Conservation (phyloP, 495 filamentous ascomycete genomes). For the Aspergillus baeticus region DNA sequence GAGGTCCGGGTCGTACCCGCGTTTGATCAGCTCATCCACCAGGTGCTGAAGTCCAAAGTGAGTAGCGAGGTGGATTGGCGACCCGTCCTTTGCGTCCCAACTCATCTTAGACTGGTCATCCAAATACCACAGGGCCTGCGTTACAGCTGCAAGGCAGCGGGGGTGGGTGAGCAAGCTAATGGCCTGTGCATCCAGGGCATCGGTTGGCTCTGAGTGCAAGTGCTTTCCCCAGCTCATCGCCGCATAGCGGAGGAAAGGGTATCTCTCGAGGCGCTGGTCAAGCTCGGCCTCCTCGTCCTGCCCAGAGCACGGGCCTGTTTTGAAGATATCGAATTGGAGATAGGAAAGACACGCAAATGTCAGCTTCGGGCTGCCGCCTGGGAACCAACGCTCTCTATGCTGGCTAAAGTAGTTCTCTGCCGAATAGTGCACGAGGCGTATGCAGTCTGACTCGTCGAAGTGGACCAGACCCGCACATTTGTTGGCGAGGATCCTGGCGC, state of each 20-base stretch:
- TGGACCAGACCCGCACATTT: conserved; percentile 13
- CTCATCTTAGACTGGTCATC: not conserved
- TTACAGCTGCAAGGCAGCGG: not conserved
- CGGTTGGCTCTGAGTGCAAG: not conserved
- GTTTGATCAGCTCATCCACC: not conserved
- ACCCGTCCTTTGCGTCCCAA: conserved; percentile 10
- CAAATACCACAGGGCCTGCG: conserved; percentile 8
- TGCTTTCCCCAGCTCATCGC: conserved; percentile 9
- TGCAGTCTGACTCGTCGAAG: conserved; percentile 8
- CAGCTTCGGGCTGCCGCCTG: not conserved
- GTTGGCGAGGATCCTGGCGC: conserved; percentile 1
- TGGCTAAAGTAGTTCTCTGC: conserved; percentile 6
- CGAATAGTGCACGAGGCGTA: conserved; percentile 3
- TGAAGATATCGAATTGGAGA: conserved; percentile 3
- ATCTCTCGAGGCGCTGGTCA: not conserved
- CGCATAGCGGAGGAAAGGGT: conserved; percentile 10
- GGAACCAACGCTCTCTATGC: conserved; percentile 1
- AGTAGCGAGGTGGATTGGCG: conserved; percentile 1
- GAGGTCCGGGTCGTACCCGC: not conserved
- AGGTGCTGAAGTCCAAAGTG: conserved; percentile 1
- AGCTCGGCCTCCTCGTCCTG: conserved; percentile 6
- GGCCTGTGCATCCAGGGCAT: not conserved
- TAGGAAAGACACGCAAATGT: conserved; percentile 2
- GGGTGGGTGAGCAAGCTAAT: not conserved
- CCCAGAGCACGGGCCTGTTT: conserved; percentile 3